Base-by-base conservation (phyloP, 1,139 yeast genomes). In the Magnusiomyces tetraspermus region DNA sequence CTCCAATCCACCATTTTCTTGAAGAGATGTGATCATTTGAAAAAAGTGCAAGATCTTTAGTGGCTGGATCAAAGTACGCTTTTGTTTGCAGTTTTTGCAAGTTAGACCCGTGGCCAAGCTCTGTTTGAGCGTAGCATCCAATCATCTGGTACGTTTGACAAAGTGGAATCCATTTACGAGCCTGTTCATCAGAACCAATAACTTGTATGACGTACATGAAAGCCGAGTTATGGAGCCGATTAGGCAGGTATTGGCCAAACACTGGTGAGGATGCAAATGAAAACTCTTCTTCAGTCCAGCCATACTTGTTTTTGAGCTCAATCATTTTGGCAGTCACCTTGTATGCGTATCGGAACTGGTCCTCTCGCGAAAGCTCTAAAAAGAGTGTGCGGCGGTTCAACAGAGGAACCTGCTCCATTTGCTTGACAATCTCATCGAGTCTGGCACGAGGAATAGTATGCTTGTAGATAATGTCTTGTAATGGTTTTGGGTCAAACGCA, bases 1-100 rank as follows among this genome's bases (percentile, higher is more conserved):
- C 92, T 51, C 94, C 94, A 63, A 85, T 84, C 94, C 94, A 85
- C 90, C 90, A 85, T 69, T 85, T 85, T 52, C 79, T 58, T 84
- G 77, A 51, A 74, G 67, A 60, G 3, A 45, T 31, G 11, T 21
- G 28, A 6, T 31, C 37, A 22, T 45, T 45, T 17, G 48, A 45
- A 17, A 24, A 31, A 21, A 45, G 15, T 5, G 23, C 38, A 45
- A 85, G 82, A 51, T 77, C 74, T 59, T 82, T 83, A 38, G 71
- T 75, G 33, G 70, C 73, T 45, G 74, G 73, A 63, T 83, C 80
- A 63, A 76, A 84, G 45, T 82, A 80, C 15, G 92, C 90, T 28
- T 84, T 82, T 10, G 94, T 84, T 68, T 84, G 88, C 59, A 83
- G 71, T 47, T 82, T 85, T 3, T 89, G 88, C 42, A 85, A 92